These are phyloP conservation scores for Mycena crocata DNA, from an alignment of 768 basidiomycete genomes.

Conservation along the genomic window DNA sequence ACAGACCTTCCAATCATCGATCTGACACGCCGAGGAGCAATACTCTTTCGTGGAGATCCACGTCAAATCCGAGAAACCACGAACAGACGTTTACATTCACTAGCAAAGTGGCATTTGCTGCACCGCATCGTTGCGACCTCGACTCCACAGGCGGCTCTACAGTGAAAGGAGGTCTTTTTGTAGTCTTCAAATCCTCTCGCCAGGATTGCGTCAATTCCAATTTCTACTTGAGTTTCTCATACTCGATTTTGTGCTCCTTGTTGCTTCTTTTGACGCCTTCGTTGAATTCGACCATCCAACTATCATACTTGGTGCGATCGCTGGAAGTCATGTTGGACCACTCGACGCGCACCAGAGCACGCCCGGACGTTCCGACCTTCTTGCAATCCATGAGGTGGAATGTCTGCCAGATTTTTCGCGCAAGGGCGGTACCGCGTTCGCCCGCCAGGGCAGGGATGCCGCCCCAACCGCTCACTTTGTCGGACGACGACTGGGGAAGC, in stretches of 20 bases:
- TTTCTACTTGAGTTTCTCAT: constrained; percentile 2
- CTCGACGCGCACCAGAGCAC: not conserved
- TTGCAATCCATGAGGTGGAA: not conserved
- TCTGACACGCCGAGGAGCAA: not conserved
- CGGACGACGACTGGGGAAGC: not conserved
- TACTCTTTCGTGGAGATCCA: not conserved
- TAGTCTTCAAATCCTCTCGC: not conserved
- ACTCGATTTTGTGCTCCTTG: not conserved
- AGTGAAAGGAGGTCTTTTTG: not conserved
- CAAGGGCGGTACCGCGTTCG: not conserved
- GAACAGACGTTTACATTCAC: not conserved
- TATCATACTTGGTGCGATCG: not conserved
- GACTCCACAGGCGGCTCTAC: constrained; percentile 2
- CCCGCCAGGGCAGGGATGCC: not conserved
- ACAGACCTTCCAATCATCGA: not conserved
- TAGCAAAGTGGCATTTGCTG: constrained; percentile 6
- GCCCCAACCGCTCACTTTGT: not conserved
- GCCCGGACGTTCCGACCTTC: not conserved
- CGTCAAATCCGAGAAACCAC: not conserved
- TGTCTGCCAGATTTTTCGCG: not conserved
- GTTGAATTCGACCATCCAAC: not conserved
- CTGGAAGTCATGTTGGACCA: not conserved
- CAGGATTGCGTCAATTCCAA: not conserved
- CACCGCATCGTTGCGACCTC: constrained; percentile 1
- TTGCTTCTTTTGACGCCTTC: not conserved